Evolutionary conservation across 768 basidiomycete species (phyloP).

Genomic region (Pholiota molesta): DNA sequence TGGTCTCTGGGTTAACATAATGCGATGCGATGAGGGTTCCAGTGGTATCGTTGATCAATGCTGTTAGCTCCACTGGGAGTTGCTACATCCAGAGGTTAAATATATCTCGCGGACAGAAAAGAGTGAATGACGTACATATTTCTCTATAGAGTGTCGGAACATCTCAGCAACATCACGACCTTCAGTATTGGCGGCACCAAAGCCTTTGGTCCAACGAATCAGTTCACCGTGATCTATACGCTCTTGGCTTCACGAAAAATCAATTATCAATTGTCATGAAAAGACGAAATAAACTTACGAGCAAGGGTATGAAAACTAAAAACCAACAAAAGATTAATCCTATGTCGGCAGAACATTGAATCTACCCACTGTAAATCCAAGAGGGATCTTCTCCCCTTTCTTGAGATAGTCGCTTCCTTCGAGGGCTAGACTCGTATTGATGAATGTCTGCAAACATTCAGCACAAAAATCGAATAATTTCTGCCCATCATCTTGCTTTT

Average conservation of each 20-base stretch:
- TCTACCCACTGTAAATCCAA: conserved; percentile 90
- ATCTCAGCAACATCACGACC: conserved; percentile 91
- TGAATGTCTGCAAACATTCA: conserved; percentile 87
- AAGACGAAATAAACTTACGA: conserved; percentile 51
- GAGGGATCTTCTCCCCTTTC: conserved; percentile 64
- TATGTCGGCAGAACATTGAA: neutral
- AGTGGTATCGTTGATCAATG: conserved; percentile 97
- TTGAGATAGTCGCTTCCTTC: conserved; percentile 50
- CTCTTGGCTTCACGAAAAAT: conserved; percentile 65
- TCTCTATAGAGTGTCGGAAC: conserved; percentile 82
- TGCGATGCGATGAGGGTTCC: conserved; percentile 96
- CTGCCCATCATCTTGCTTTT: conserved; percentile 97
- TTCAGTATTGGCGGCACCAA: conserved; percentile 89
- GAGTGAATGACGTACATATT: conserved; percentile 58
- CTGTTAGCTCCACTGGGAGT: conserved; percentile 81
- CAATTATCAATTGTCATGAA: neutral
- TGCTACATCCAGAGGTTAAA: conserved; percentile 45
- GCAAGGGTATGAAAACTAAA: conserved; percentile 94
- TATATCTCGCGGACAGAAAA: neutral
- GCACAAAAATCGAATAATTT: conserved; percentile 98
- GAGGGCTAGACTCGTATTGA: conserved; percentile 69
- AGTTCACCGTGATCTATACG: conserved; percentile 92
- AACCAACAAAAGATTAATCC: conserved; percentile 10
- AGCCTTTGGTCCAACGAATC: conserved; percentile 99
- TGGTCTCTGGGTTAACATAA: conserved; percentile 90